phyloP scores from a whole-genome alignment of 2,329 filamentous ascomycete species.

The Zalaria sp. region DNA sequence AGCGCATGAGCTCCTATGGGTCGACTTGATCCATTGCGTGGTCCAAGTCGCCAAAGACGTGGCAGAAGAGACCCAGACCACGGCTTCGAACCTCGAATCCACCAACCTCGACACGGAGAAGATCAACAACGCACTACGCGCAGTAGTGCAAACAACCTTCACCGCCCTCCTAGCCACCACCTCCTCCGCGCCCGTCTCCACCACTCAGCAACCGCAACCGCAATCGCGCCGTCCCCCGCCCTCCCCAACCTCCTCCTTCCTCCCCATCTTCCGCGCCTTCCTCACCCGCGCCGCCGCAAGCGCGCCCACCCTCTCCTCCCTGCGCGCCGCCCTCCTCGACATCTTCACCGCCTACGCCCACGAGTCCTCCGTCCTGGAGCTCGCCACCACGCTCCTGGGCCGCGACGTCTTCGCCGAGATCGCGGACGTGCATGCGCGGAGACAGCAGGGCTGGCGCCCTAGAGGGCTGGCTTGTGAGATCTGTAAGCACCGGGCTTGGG shows the following conservation, averaged over 20 bases:
- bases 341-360: conserved; percentile 95
- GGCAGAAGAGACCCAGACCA: conserved; percentile 24
- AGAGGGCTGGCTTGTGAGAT: conserved; percentile 76
- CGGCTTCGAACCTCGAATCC: conserved; percentile 4
- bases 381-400: conserved; percentile 78
- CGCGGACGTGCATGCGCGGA: conserved; percentile 54
- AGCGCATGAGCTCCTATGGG: conserved; percentile 50
- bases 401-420: conserved; percentile 81
- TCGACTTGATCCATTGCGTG: conserved; percentile 49
- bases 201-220: conserved; percentile 10
- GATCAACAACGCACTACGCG: conserved; percentile 47
- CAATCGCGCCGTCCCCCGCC: conserved; percentile 31
- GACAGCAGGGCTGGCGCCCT: conserved; percentile 81
- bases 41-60: conserved; percentile 38
- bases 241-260: conserved; percentile 44
- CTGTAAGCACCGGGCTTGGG: conserved; percentile 75
- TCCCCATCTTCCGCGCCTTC: conserved; percentile 80
- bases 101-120: conserved; percentile 30
- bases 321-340: conserved; percentile 70
- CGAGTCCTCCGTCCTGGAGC: conserved; percentile 72
- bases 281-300: conserved; percentile 66
- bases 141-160: conserved; percentile 6
- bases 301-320: conserved; percentile 74
- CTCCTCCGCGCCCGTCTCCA: neutral
- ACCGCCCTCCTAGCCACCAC: conserved; percentile 7